These are phyloP conservation scores for Aspergillus steynii DNA, from an alignment of 495 filamentous ascomycete species.

Conservation along the genomic window DNA sequence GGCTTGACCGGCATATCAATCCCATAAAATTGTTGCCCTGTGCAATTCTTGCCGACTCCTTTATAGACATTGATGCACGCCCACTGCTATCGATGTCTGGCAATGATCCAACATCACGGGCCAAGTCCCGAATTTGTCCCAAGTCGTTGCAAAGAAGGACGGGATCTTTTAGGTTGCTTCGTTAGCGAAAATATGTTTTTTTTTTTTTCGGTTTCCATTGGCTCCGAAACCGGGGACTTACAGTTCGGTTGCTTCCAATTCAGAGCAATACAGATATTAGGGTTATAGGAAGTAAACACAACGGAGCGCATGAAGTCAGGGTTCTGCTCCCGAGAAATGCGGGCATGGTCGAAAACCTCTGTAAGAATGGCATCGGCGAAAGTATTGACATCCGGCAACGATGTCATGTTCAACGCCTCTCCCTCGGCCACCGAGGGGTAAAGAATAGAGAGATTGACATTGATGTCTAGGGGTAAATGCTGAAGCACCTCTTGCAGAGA, in stretches of 20 bases:
- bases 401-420: constrained; percentile 61
- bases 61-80: constrained; percentile 75
- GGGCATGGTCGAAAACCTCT: constrained; percentile 89
- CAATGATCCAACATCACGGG: constrained; percentile 39
- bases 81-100: constrained; percentile 62
- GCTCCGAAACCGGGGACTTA: constrained; percentile 39
- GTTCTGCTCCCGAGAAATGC: constrained; percentile 65
- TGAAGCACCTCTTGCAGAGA: constrained; percentile 73
- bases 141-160: constrained; percentile 94
- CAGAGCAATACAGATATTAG: constrained; percentile 83
- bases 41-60: constrained; percentile 91
- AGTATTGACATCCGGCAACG: constrained; percentile 78
- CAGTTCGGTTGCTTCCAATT: constrained; percentile 99
- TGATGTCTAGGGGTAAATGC: constrained; percentile 70
- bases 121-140: constrained; percentile 55
- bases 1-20: constrained; percentile 79
- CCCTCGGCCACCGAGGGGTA: constrained; percentile 78
- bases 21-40: constrained; percentile 99
- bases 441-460: constrained; percentile 83
- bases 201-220: neutral
- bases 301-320: constrained; percentile 76
- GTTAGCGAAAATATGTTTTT: constrained; percentile 1
- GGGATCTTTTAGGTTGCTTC: constrained; percentile 58
- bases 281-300: constrained; percentile 89
- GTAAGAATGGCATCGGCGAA: constrained; percentile 81